Conservation (phyloP, 2,329 filamentous ascomycete genomes). For the Sphaerulina vaccinii region DNA sequence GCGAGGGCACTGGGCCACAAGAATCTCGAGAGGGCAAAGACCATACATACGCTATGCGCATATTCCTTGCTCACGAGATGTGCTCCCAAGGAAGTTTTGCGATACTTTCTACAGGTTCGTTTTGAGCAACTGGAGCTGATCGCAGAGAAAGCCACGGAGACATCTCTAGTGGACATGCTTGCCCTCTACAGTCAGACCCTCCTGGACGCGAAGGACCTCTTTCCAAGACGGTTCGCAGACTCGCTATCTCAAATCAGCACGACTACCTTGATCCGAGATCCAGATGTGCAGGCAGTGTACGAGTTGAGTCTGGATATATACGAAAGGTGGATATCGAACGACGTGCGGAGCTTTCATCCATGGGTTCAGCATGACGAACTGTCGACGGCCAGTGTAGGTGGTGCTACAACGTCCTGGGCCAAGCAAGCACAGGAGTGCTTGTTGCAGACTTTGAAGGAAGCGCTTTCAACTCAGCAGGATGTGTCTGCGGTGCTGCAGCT, state of each 20-base stretch:
- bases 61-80: conserved; percentile 80
- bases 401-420: conserved; percentile 63
- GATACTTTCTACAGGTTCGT: conserved; percentile 74
- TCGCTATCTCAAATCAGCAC: conserved; percentile 68
- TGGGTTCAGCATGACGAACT: conserved; percentile 80
- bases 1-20: conserved; percentile 52
- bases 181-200: conserved; percentile 74
- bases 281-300: conserved; percentile 63
- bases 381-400: conserved; percentile 40
- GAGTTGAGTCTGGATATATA: conserved; percentile 75
- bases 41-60: conserved; percentile 74
- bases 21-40: conserved; percentile 42
- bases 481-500: conserved; percentile 25
- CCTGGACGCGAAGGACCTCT: conserved; percentile 71
- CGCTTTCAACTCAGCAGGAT: conserved; percentile 24
- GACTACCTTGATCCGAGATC: conserved; percentile 69
- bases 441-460: conserved; percentile 24
- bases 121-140: conserved; percentile 65
- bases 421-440: conserved; percentile 51
- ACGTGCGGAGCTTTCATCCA: conserved; percentile 80
- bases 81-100: conserved; percentile 73
- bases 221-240: conserved; percentile 70
- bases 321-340: conserved; percentile 75
- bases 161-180: conserved; percentile 63
- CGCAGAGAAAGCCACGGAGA: conserved; percentile 53